Percentiles rank a stretch among this genome's conserved stretches.
Evolutionary conservation across 768 basidiomycete genomes (phyloP).

Genomic region (Cubamyces lactineus): DNA sequence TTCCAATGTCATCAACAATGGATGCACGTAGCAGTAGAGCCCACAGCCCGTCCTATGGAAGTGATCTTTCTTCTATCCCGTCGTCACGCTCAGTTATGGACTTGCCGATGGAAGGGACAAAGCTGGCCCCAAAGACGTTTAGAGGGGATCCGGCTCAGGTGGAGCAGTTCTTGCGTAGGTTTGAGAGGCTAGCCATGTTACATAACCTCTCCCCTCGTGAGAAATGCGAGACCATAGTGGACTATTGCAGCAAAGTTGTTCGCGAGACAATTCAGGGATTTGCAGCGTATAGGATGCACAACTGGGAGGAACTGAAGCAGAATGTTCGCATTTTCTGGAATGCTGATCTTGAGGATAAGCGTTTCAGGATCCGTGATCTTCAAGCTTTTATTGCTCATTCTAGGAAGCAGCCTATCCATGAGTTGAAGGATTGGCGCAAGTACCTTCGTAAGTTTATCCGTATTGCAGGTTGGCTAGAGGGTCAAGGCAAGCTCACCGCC

Average conservation of each 20-base stretch:
- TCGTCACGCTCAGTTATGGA: neutral
- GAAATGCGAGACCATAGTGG: conserved; percentile 14
- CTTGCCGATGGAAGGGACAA: conserved; percentile 24
- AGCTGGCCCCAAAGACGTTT: conserved; percentile 27
- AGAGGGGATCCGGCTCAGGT: conserved; percentile 26
- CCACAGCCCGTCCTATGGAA: neutral
- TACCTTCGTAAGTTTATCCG: conserved; percentile 15
- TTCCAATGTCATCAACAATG: neutral
- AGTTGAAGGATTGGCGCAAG: conserved; percentile 9
- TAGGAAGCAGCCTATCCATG: neutral
- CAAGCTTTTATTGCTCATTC: neutral
- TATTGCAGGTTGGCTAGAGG: conserved; percentile 19
- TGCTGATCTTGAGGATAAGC: conserved; percentile 15
- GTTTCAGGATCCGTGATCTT: conserved; percentile 1
- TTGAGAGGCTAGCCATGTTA: conserved; percentile 18
- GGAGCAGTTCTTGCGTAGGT: conserved; percentile 21
- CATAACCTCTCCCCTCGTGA: conserved; percentile 10
- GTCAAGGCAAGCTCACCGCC: conserved; percentile 5
- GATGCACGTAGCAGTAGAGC: neutral
- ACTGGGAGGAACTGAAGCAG: conserved; percentile 14
- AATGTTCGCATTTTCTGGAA: conserved; percentile 16
- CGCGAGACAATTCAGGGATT: conserved; percentile 22
- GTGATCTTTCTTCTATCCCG: neutral
- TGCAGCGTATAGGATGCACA: neutral
- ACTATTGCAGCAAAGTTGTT: conserved; percentile 25